These are phyloP conservation scores for Solanum commersonii DNA, from an alignment of 257 asterid genomes.

Conservation along the genomic window DNA sequence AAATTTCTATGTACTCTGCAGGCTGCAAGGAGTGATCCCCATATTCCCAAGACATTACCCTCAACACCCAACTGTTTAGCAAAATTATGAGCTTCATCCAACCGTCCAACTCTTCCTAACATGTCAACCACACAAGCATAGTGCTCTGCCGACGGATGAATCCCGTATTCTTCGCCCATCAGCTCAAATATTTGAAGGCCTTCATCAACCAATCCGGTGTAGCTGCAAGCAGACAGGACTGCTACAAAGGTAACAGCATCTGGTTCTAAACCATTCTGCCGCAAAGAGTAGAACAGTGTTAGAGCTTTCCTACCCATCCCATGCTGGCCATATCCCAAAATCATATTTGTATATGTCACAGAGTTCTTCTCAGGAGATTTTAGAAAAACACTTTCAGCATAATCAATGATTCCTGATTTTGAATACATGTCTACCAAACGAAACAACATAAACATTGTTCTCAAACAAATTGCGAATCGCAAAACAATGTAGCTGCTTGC, in stretches of 20 bases:
- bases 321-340: too few species aligned
- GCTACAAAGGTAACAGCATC: conserved; percentile 18
- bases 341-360: too few species aligned
- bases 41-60: conserved; percentile 42
- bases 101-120: conserved; percentile 89
- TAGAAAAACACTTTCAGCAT: conserved; percentile 62
- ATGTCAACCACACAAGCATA: conserved; percentile 74
- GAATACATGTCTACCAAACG: conserved; percentile 90
- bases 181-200: conserved; percentile 64
- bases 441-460: conserved; percentile 53
- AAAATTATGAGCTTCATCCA: conserved; percentile 64
- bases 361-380: conserved; percentile 44
- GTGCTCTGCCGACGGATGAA: conserved; percentile 61
- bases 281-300: too few species aligned
- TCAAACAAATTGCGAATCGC: conserved; percentile 50
- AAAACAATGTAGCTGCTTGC: conserved; percentile 53
- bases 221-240: conserved; percentile 73
- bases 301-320: too few species aligned
- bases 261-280: too few species aligned
- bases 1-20: conserved; percentile 58
- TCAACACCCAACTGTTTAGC: conserved; percentile 42
- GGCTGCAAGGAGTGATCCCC: conserved; percentile 85
- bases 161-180: conserved; percentile 44
- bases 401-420: conserved; percentile 51
- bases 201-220: conserved; percentile 51